Conservation (phyloP, 169 alveolate species). For the Plasmodium vivax region DNA sequence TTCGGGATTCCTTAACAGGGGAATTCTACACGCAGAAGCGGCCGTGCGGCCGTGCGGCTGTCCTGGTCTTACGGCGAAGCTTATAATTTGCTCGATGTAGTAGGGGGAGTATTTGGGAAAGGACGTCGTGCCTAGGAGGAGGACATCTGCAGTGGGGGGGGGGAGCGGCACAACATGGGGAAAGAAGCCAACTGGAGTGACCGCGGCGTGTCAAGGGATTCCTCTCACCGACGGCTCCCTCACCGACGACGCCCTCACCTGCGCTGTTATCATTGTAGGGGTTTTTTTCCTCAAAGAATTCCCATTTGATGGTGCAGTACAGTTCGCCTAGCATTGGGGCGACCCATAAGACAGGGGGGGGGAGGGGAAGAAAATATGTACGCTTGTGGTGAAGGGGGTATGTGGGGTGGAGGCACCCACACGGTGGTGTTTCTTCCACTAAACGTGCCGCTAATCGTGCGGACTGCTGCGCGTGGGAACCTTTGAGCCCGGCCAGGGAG, state of each 20-base stretch:
- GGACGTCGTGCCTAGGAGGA: constrained; percentile 60
- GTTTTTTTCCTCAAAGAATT: constrained; percentile 73
- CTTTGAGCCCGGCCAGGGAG: constrained; percentile 67
- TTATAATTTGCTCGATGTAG: constrained; percentile 65
- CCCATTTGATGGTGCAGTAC: constrained; percentile 71
- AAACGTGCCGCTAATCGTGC: not conserved
- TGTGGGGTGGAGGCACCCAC: not conserved
- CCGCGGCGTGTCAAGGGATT: not conserved
- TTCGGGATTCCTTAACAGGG: not conserved
- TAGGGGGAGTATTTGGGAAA: constrained; percentile 61
- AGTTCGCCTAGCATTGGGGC: constrained; percentile 43
- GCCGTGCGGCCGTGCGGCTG: not conserved
- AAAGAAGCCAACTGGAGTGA: not conserved
- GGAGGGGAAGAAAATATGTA: not conserved
- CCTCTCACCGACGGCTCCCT: not conserved
- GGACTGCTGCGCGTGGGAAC: constrained; percentile 7
- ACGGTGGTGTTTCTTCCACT: not conserved
- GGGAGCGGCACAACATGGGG: not conserved
- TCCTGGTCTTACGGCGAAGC: constrained; percentile 52
- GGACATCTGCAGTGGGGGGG: constrained; percentile 15
- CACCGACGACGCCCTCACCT: constrained; percentile 6
- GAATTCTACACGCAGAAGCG: not conserved
- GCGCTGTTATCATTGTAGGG: constrained; percentile 76
- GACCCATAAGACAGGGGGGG: not conserved
- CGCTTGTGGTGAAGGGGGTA: not conserved